Base-by-base conservation (phyloP, 2,329 filamentous ascomycete genomes). In the Aureobasidium melanogenum region DNA sequence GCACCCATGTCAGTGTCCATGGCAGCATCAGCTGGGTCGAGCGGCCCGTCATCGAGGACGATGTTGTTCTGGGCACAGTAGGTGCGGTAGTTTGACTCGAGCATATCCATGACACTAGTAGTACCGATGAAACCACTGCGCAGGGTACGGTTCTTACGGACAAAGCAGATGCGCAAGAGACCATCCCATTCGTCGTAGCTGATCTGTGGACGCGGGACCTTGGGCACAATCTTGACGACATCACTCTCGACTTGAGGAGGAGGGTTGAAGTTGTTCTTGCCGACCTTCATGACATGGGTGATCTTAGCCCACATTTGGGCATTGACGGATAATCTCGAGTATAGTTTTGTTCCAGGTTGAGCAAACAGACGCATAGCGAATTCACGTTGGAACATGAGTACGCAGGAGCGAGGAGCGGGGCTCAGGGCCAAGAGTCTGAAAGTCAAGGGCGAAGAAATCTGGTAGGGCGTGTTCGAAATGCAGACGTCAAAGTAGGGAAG, bases 341-440 rank as follows among this genome's bases (percentile, higher is more conserved):
- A 97, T 9, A 97, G 84, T 58, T 91, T 84, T 71, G 97, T 92
- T 9, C 90, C 90, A 0, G 93, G 90, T 47, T 88, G 87, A 15
- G 94, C 94, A 61, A 95, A 93, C 38, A 97, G 79, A 41, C 93
- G 85, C 73, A 96, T 86, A 19, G 92, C 92, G 70, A 97, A 97
- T 76, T 97, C 93, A 70, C 91, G 86, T 78, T 97, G 93, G 70
- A 96, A 94, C 91, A 96, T 96, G 76, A 97, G 90, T 66, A 97
- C 84, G 68, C 88, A 92, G 63, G 85, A 86, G 36, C 93, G 80
- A 0, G 94, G 94, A 0, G 91, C 87, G 46, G 91, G 91, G 5
- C 84, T 85, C 65, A 93, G 85, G 30, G 89, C 84, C 56, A 97
- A 83, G 50, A 97, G 85, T 75, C 93, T 87, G 81, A 97, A 97